These are phyloP conservation scores for Schizonepeta tenuifolia DNA, from an alignment of 257 asterid species.

Conservation along the genomic window DNA sequence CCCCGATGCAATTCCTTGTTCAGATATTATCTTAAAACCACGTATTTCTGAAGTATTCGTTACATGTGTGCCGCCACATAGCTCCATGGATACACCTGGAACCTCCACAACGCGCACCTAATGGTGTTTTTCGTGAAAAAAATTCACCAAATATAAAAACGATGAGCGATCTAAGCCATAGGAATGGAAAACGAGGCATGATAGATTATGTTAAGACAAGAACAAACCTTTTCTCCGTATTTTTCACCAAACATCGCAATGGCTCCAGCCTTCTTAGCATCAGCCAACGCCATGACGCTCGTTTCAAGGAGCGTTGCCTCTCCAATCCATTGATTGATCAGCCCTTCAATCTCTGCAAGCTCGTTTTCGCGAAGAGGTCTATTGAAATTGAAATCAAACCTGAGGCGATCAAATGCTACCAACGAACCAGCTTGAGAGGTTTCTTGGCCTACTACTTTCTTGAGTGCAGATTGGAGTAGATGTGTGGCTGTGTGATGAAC, in stretches of 20 bases:
- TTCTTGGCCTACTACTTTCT: slow-evolving; percentile 83
- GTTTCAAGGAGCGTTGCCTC: slow-evolving; percentile 78
- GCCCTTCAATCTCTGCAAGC: slow-evolving; percentile 71
- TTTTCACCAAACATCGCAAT: slow-evolving; percentile 98
- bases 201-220: neutral
- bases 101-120: slow-evolving; percentile 97
- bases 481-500: slow-evolving; percentile 97
- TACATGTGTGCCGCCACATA: slow-evolving; percentile 97
- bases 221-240: slow-evolving; percentile 83
- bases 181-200: neutral
- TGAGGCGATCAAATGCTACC: slow-evolving; percentile 90
- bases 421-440: slow-evolving; percentile 98
- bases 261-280: slow-evolving; percentile 95
- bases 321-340: slow-evolving; percentile 84
- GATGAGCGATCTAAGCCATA: neutral
- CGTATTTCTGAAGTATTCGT: slow-evolving; percentile 78
- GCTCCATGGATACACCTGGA: slow-evolving; percentile 94
- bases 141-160: slow-evolving; percentile 3
- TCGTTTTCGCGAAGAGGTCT: slow-evolving; percentile 76
- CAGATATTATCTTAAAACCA: slow-evolving; percentile 85
- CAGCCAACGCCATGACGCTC: slow-evolving; percentile 72
- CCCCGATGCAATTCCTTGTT: slow-evolving; percentile 90
- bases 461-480: slow-evolving; percentile 94
- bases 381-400: slow-evolving; percentile 92
- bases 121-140: neutral